Conservation (phyloP, 2,329 filamentous ascomycete species). For the Cucurbitaria berberidis region DNA sequence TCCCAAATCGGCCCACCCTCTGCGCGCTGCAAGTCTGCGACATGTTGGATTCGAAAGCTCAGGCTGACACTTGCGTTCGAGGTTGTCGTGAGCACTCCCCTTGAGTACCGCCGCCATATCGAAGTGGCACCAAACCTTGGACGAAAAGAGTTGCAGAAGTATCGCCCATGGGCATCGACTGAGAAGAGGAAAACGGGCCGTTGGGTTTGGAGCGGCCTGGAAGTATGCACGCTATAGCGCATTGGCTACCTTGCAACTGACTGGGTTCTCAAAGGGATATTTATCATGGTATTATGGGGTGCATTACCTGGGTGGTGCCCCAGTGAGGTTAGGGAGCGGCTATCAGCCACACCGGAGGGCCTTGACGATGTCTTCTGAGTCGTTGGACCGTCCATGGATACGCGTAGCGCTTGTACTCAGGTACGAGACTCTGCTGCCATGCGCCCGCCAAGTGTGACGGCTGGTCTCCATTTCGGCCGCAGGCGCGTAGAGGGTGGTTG, state of each 20-base stretch:
- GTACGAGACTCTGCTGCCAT: slow-evolving; percentile 25
- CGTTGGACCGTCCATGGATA: slow-evolving; percentile 1
- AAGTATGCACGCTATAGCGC: background rate
- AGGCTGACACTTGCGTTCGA: slow-evolving; percentile 11
- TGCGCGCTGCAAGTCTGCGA: slow-evolving; percentile 7
- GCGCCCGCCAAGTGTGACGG: slow-evolving; percentile 44
- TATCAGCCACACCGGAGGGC: slow-evolving; percentile 4
- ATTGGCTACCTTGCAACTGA: background rate
- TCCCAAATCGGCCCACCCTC: slow-evolving; percentile 9
- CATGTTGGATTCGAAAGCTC: slow-evolving; percentile 1
- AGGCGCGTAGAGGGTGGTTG: slow-evolving; percentile 34
- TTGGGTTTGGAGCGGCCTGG: background rate
- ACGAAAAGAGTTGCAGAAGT: no score
- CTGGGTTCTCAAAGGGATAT: no score
- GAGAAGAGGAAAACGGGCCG: no score
- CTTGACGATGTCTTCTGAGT: background rate
- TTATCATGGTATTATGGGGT: background rate
- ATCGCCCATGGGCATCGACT: no score
- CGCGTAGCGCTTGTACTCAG: slow-evolving; percentile 19
- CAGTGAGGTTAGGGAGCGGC: slow-evolving; percentile 1
- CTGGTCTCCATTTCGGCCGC: slow-evolving; percentile 36
- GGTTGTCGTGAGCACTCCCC: slow-evolving; percentile 1
- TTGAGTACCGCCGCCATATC: background rate
- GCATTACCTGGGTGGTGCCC: background rate
- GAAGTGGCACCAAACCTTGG: background rate